Percentiles rank a stretch among this genome's conserved stretches.
These are phyloP conservation scores for Gentiana dahurica DNA, from an alignment of 257 asterid genomes.

Conservation along the genomic window DNA sequence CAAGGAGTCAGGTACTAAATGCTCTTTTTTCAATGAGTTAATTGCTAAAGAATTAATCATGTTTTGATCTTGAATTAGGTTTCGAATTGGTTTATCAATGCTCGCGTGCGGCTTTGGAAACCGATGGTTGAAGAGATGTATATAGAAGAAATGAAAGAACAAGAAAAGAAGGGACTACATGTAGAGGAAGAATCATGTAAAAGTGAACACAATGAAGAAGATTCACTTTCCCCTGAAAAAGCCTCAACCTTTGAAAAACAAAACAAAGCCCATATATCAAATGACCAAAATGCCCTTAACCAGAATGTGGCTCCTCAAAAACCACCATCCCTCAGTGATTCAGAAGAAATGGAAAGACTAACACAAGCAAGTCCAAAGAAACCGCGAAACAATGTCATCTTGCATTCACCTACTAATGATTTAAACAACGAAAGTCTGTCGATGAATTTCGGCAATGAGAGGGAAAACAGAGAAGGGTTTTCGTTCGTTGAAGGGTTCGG, in stretches of 20 bases:
- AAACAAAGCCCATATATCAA: slow-evolving; percentile 23
- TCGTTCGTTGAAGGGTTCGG: slow-evolving; percentile 88
- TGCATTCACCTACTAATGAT: slow-evolving; percentile 24
- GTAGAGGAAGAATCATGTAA: slow-evolving; percentile 41
- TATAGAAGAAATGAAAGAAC: slow-evolving; percentile 74
- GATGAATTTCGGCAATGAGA: slow-evolving; percentile 37
- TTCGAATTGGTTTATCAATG: slow-evolving; percentile 97
- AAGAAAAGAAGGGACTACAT: slow-evolving; percentile 35
- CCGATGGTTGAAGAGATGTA: slow-evolving; percentile 99
- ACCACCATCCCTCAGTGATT: slow-evolving; percentile 40
- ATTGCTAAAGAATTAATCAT: background rate
- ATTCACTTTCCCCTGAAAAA: slow-evolving; percentile 29
- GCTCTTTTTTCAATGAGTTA: background rate
- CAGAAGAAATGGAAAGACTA: slow-evolving; percentile 49
- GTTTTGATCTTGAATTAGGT: slow-evolving; percentile 34
- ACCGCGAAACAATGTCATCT: slow-evolving; percentile 37
- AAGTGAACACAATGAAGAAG: slow-evolving; percentile 41
- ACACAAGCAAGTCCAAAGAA: slow-evolving; percentile 69
- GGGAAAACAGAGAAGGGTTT: slow-evolving; percentile 56
- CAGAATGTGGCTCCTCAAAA: slow-evolving; percentile 18
- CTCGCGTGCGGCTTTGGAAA: slow-evolving; percentile 96
- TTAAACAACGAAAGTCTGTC: slow-evolving; percentile 28
- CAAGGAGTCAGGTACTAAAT: slow-evolving; percentile 77
- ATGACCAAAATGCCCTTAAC: slow-evolving; percentile 19
- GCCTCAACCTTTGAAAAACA: slow-evolving; percentile 29